Evolutionary conservation across 257 asterid species (phyloP).

Genomic region (Scutellaria barbata): DNA sequence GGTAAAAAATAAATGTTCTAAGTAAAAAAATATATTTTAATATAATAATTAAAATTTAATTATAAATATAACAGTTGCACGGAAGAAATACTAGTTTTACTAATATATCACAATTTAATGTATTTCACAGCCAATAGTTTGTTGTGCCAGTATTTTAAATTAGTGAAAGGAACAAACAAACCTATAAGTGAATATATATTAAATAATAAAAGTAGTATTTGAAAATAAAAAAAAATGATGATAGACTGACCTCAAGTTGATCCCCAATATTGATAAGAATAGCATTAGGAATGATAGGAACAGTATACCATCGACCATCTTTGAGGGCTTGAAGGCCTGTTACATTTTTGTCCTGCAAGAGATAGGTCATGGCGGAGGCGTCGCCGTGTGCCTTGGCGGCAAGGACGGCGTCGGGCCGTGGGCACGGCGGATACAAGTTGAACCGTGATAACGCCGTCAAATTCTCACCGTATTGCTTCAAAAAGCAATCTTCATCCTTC

Average conservation of each 20-base stretch:
- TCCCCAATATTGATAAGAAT: constrained; percentile 40
- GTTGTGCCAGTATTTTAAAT: no score
- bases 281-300: constrained; percentile 42
- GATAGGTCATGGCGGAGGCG: constrained; percentile 42
- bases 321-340: constrained; percentile 43
- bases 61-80: no score
- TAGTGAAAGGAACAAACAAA: no score
- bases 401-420: constrained; percentile 42
- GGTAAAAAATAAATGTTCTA: no score
- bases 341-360: constrained; percentile 46
- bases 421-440: constrained; percentile 50
- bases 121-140: no score
- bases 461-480: constrained; percentile 42
- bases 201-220: no score
- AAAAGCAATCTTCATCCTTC: constrained; percentile 41
- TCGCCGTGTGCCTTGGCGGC: constrained; percentile 52
- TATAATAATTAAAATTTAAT: no score
- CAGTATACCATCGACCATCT: constrained; percentile 39
- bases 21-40: no score
- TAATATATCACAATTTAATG: no score
- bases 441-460: constrained; percentile 40
- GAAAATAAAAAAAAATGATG: no score
- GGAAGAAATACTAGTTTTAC: no score
- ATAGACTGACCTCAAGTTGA: constrained; percentile 38
- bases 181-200: no score